These are phyloP conservation scores for Bacterosira constricta DNA, from an alignment of 108 stramenopile genomes.

Conservation along the genomic window DNA sequence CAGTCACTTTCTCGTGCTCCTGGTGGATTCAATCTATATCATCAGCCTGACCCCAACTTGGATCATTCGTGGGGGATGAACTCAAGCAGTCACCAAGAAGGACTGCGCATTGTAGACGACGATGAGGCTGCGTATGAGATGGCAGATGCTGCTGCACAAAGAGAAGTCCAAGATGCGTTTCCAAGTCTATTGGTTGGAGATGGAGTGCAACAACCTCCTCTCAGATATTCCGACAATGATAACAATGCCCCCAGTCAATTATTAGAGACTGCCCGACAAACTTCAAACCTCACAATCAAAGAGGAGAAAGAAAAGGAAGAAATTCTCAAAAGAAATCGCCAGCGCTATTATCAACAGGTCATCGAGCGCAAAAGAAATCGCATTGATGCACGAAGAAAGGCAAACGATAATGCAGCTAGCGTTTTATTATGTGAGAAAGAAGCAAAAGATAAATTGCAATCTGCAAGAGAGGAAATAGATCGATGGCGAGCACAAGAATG, in stretches of 20 bases:
- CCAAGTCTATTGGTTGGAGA: conserved; percentile 32
- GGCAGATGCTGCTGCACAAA: conserved; percentile 44
- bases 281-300: conserved; percentile 10
- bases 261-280: conserved; percentile 20
- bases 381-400: conserved; percentile 15
- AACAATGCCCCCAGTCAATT: conserved; percentile 19
- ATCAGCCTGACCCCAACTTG: conserved; percentile 16
- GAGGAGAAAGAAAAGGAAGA: conserved; percentile 26
- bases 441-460: conserved; percentile 13
- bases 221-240: neutral
- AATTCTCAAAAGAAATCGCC: conserved; percentile 2
- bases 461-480: conserved; percentile 32
- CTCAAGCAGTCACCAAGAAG: conserved; percentile 13
- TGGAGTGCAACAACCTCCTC: neutral
- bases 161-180: conserved; percentile 53
- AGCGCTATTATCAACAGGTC: conserved; percentile 13
- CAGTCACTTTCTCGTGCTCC: neutral
- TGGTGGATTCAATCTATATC: conserved; percentile 55
- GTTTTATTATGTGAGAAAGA: conserved; percentile 1
- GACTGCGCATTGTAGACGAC: conserved; percentile 62
- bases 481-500: conserved; percentile 26
- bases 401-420: conserved; percentile 4
- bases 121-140: conserved; percentile 50
- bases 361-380: conserved; percentile 30
- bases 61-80: conserved; percentile 12